Conservation (phyloP, 2,329 filamentous ascomycete genomes). For the Cytospora schulzeri region DNA sequence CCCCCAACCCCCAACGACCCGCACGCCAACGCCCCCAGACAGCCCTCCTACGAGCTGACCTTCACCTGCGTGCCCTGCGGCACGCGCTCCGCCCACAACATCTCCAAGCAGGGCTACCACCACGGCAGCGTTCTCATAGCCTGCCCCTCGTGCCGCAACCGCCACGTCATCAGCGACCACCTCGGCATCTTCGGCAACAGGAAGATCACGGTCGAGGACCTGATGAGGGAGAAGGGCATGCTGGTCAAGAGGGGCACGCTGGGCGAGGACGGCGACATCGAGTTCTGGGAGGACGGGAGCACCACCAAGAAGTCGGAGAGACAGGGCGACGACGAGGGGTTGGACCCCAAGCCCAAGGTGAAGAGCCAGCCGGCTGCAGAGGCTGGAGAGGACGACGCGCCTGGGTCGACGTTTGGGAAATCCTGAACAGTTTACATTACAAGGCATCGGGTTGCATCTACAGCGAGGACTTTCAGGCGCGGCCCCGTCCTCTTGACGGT, state of each 20-base stretch:
- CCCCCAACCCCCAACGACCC: slow-evolving; percentile 30
- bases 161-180: slow-evolving; percentile 92
- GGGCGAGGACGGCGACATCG: slow-evolving; percentile 79
- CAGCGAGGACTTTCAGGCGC: not conserved
- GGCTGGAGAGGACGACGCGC: slow-evolving; percentile 25
- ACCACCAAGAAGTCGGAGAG: slow-evolving; percentile 37
- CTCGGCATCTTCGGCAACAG: slow-evolving; percentile 75
- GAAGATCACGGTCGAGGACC: slow-evolving; percentile 71
- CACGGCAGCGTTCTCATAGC: slow-evolving; percentile 84
- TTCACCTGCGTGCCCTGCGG: slow-evolving; percentile 92
- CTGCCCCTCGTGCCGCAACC: slow-evolving; percentile 82
- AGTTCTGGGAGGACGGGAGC: slow-evolving; percentile 82
- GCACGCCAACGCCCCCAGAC: slow-evolving; percentile 32
- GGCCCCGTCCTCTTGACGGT: not conserved
- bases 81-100: slow-evolving; percentile 75
- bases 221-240: slow-evolving; percentile 75
- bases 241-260: slow-evolving; percentile 72
- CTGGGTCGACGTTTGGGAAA: slow-evolving; percentile 36
- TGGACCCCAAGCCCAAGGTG: slow-evolving; percentile 19
- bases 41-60: slow-evolving; percentile 80
- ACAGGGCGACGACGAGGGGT: slow-evolving; percentile 30
- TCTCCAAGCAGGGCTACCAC: slow-evolving; percentile 96
- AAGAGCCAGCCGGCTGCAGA: slow-evolving; percentile 8
- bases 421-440: not conserved
- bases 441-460: not conserved